Evolutionary conservation across 2,329 filamentous ascomycete genomes (phyloP), one percentile per base, ranked within the genome.

Genomic region (Talaromyces sp.): DNA sequence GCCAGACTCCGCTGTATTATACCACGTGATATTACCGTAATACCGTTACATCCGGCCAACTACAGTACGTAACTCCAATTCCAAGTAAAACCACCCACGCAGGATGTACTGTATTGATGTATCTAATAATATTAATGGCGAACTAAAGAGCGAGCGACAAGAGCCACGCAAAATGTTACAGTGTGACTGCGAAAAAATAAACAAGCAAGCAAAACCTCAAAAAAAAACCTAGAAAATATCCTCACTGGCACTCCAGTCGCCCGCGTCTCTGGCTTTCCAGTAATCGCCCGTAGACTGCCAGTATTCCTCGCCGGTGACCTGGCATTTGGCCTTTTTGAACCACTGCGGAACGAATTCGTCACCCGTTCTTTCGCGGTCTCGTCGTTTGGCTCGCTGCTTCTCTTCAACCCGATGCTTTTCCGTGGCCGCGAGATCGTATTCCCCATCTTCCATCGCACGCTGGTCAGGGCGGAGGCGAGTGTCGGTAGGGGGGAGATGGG

Each of bases 381-480:
- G 80, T 64, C 95, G 81, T 62, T 89, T 88, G 9, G 88, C 87
- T 63, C 95, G 84, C 81, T 99, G 95, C 66, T 88, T 92, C 79
- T 97, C 90, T 76, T 99, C 95, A 0, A 99, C 85, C 1, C 95
- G 84, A 71, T 94, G 95, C 85, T 99, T 99, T 81, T 99, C 95
- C 5, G 85, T 86, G 0, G 94, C 95, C 1, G 95, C 95, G 63
- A 95, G 83, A 70, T 98, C 94, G 72, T 99, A 99, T 76, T 93
- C 87, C n/a, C 94, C 95, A 64, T 98, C 93, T 75, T 99, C 95
- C 95, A 99, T 99, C 1, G 95, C 95, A 10, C 95, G 85, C 79
- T 99, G 95, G 75, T 99, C 95, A 0, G 95, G 94, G 33, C 95
- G 85, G 34, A 96, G 81, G n/a, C 95, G 85, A 1, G 94, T 96